Percentiles rank a stretch among this genome's conserved stretches.
These are phyloP conservation scores for Clavispora fructus DNA, from an alignment of 805 yeast species.

Conservation along the genomic window DNA sequence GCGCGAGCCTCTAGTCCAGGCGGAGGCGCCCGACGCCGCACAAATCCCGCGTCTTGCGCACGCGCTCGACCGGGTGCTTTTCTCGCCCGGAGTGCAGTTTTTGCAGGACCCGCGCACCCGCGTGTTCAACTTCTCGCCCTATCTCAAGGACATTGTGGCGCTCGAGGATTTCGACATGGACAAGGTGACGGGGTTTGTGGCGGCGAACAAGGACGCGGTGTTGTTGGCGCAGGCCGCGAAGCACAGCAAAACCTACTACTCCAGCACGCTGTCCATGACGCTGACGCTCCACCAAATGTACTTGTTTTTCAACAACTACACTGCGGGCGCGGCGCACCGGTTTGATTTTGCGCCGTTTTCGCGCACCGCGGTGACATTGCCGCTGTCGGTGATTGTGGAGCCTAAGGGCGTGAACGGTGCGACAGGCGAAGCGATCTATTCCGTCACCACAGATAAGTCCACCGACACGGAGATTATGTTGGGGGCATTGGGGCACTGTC, in stretches of 20 bases:
- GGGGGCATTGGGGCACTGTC: slow-evolving; percentile 68
- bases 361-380: slow-evolving; percentile 31
- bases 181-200: slow-evolving; percentile 50
- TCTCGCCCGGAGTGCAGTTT: slow-evolving; percentile 77
- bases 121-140: slow-evolving; percentile 63
- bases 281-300: slow-evolving; percentile 70
- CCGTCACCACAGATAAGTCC: slow-evolving; percentile 69
- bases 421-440: slow-evolving; percentile 36
- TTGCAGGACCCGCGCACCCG: slow-evolving; percentile 74
- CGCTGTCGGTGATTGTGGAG: slow-evolving; percentile 55
- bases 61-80: slow-evolving; percentile 64
- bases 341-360: slow-evolving; percentile 39
- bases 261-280: slow-evolving; percentile 90
- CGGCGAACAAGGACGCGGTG: slow-evolving; percentile 60
- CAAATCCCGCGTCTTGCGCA: slow-evolving; percentile 58
- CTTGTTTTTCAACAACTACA: slow-evolving; percentile 49
- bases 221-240: slow-evolving; percentile 45
- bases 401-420: slow-evolving; percentile 32
- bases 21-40: slow-evolving; percentile 15
- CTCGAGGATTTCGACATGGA: slow-evolving; percentile 62
- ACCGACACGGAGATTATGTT: slow-evolving; percentile 63
- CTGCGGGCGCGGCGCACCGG: slow-evolving; percentile 14
- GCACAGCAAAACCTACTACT: slow-evolving; percentile 42
- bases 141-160: slow-evolving; percentile 53
- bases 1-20: slow-evolving; percentile 10